phyloP scores from a whole-genome alignment of 1,139 yeast genomes.

The Geotrichum klebahnii region DNA sequence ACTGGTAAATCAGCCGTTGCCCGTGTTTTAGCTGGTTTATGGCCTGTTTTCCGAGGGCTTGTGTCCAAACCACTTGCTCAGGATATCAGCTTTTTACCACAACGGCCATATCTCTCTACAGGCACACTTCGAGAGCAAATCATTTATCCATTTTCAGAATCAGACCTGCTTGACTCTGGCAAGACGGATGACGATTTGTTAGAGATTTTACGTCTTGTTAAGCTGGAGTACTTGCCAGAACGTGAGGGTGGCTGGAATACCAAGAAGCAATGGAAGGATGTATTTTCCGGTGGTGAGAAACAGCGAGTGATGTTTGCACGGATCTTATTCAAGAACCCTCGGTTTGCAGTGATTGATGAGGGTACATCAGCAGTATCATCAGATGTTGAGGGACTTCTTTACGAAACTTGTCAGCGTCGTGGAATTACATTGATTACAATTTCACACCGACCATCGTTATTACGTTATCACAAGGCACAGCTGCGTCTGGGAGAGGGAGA shows the following conservation, averaged over 20 bases:
- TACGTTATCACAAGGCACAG: slow-evolving; percentile 73
- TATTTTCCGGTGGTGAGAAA: slow-evolving; percentile 91
- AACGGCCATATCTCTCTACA: slow-evolving; percentile 69
- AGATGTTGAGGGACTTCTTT: slow-evolving; percentile 85
- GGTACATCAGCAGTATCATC: slow-evolving; percentile 90
- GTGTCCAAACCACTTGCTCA: slow-evolving; percentile 73
- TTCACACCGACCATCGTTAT: slow-evolving; percentile 78
- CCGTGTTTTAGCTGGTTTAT: slow-evolving; percentile 77
- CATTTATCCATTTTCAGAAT: slow-evolving; percentile 76
- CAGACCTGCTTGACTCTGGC: slow-evolving; percentile 73
- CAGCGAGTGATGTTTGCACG: slow-evolving; percentile 90
- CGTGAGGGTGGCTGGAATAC: slow-evolving; percentile 62
- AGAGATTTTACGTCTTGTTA: slow-evolving; percentile 68
- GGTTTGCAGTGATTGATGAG: slow-evolving; percentile 82
- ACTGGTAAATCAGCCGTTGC: slow-evolving; percentile 87
- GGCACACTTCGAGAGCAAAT: slow-evolving; percentile 86
- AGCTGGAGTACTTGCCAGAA: slow-evolving; percentile 68
- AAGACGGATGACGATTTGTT: slow-evolving; percentile 63
- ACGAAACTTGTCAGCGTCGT: slow-evolving; percentile 66
- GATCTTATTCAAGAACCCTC: slow-evolving; percentile 73
- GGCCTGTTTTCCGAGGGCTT: slow-evolving; percentile 86
- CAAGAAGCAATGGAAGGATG: slow-evolving; percentile 80
- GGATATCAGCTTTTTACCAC: slow-evolving; percentile 74
- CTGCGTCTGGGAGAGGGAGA: slow-evolving; percentile 62
- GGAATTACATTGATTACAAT: slow-evolving; percentile 78